A percentile compares a stretch with the other conserved stretches of the same genome.
phyloP scores from a whole-genome alignment of 768 basidiomycete genomes.

The Panellus pusillus region DNA sequence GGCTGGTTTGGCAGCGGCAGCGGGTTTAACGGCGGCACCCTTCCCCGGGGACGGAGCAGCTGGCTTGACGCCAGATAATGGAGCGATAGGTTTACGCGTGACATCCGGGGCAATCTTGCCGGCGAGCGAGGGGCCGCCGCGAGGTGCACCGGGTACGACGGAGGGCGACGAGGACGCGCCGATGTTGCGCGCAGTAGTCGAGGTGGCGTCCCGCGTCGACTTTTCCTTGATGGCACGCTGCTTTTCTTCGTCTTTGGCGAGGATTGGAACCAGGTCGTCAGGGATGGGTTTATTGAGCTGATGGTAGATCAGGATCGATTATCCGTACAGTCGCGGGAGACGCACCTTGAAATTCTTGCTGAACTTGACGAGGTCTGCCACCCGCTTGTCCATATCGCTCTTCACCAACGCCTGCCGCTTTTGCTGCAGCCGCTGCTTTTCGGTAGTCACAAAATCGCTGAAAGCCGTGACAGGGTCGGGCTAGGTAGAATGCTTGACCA shows the following conservation, averaged over 20 bases:
- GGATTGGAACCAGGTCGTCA: conserved; percentile 87
- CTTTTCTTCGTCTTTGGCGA: conserved; percentile 93
- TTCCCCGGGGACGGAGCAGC: conserved; percentile 32
- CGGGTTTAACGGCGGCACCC: conserved; percentile 24
- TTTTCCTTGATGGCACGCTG: conserved; percentile 83
- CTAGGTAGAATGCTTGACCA: conserved; percentile 33
- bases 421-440: conserved; percentile 86
- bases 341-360: conserved; percentile 91
- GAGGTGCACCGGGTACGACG: conserved; percentile 44
- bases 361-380: conserved; percentile 92
- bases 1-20: conserved; percentile 25
- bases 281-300: conserved; percentile 95
- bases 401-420: conserved; percentile 88
- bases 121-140: conserved; percentile 24
- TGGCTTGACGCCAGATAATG: conserved; percentile 4
- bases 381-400: conserved; percentile 91
- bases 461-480: conserved; percentile 82
- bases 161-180: conserved; percentile 54
- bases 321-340: not conserved
- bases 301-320: not conserved
- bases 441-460: conserved; percentile 89
- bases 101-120: conserved; percentile 31
- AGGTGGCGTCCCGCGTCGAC: conserved; percentile 64
- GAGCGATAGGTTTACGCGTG: conserved; percentile 11
- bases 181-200: conserved; percentile 68